Evolutionary conservation across 1,284 basidiomycete genomes (phyloP).

Genomic region (Wolfiporia cocos): DNA sequence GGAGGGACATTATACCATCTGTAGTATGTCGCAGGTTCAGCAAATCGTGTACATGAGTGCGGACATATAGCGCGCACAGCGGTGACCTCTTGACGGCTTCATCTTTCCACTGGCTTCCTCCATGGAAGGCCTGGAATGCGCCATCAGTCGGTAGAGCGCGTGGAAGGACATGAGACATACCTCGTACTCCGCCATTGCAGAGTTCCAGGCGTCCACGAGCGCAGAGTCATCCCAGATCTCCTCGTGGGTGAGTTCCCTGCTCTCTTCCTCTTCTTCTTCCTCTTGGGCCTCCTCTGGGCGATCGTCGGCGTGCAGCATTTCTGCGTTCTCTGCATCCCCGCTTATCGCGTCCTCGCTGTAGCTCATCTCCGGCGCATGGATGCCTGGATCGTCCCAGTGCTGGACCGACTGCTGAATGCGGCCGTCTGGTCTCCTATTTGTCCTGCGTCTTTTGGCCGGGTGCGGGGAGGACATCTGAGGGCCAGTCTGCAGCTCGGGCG

Average conservation of each 20-base stretch:
- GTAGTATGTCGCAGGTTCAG: neutral
- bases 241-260: slow-evolving; percentile 53
- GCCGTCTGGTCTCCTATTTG: neutral
- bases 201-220: slow-evolving; percentile 74
- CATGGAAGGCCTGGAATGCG: neutral
- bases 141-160: neutral
- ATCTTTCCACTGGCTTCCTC: neutral
- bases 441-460: neutral
- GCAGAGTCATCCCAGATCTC: slow-evolving; percentile 84
- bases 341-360: neutral
- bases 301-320: too few relatives aligned
- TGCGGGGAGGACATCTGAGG: neutral
- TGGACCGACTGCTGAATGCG: neutral
- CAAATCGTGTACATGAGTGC: too few relatives aligned
- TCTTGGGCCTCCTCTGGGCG: too few relatives aligned
- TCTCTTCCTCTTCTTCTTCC: slow-evolving; percentile 6
- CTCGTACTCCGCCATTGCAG: slow-evolving; percentile 67
- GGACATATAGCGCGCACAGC: neutral
- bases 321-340: neutral
- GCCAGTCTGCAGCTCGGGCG: neutral
- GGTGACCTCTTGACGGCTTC: neutral
- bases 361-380: neutral
- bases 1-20: neutral
- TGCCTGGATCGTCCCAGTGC: neutral
- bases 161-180: neutral